Conservation (phyloP, 352 stramenopile species). For the Pythium guiyangense region DNA sequence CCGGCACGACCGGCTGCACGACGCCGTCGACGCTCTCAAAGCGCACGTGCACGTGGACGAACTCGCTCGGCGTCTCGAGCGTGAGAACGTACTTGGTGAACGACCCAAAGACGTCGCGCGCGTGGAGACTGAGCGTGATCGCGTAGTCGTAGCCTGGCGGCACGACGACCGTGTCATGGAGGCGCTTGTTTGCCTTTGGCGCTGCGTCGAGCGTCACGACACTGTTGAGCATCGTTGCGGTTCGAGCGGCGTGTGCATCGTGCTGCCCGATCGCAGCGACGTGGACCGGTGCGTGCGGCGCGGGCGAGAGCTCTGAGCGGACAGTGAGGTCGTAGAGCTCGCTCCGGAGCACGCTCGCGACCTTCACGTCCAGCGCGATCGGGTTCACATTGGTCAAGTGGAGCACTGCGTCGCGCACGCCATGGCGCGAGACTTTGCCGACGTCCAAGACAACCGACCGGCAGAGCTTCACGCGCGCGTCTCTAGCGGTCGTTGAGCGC, state of each 20-base stretch:
- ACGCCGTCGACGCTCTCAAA: constrained; percentile 29
- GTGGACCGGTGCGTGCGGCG: constrained; percentile 1
- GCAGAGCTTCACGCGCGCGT: constrained; percentile 20
- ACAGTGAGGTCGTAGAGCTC: constrained; percentile 22
- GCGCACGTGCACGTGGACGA: constrained; percentile 28
- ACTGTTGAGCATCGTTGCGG: background rate
- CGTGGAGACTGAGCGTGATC: constrained; percentile 20
- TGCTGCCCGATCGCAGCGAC: constrained; percentile 3
- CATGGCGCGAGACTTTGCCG: constrained; percentile 29
- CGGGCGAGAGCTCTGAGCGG: constrained; percentile 9
- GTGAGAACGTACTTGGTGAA: constrained; percentile 32
- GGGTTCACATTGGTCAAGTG: constrained; percentile 48
- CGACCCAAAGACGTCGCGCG: constrained; percentile 16
- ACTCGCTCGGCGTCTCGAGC: constrained; percentile 28
- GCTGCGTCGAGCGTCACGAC: background rate
- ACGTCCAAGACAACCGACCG: constrained; percentile 38
- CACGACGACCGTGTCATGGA: constrained; percentile 21
- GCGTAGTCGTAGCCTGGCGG: constrained; percentile 18
- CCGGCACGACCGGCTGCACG: constrained; percentile 21
- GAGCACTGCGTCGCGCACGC: constrained; percentile 25
- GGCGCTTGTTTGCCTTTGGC: background rate
- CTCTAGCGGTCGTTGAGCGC: background rate
- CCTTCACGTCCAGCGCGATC: constrained; percentile 21
- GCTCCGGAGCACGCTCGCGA: constrained; percentile 14
- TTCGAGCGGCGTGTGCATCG: background rate